Percentiles rank a stretch among this genome's conserved stretches.
Evolutionary conservation across 495 filamentous ascomycete species (phyloP).

Genomic region (Paragyromitra xinjiangensis): DNA sequence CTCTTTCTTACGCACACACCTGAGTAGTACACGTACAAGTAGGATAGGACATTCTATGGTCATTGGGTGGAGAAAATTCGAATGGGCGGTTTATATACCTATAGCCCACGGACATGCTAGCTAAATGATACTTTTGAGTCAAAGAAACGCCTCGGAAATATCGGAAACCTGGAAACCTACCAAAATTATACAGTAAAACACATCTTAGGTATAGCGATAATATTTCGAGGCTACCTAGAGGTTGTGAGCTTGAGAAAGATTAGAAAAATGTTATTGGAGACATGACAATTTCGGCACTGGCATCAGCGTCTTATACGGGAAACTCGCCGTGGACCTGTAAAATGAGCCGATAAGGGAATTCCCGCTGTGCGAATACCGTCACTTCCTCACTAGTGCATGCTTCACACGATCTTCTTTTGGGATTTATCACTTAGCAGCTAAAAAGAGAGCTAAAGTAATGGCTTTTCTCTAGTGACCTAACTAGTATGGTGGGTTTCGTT

Average conservation of each 20-base stretch:
- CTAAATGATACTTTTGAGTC: not conserved
- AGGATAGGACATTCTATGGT: not conserved
- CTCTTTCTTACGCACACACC: not conserved
- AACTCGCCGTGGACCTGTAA: too few species aligned
- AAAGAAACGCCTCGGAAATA: not conserved
- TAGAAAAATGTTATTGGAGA: too few species aligned
- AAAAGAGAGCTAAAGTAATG: not conserved
- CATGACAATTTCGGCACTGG: too few species aligned
- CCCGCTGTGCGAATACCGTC: too few species aligned
- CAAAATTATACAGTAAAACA: not conserved
- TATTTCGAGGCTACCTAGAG: too few species aligned
- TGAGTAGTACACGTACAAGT: not conserved
- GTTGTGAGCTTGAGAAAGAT: too few species aligned
- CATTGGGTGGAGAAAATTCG: not conserved
- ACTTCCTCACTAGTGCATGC: too few species aligned
- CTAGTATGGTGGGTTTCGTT: not conserved
- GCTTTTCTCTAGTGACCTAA: not conserved
- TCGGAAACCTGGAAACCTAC: too few species aligned
- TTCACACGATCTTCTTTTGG: too few species aligned
- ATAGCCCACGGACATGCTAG: not conserved
- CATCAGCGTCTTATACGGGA: too few species aligned
- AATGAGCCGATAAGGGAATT: too few species aligned
- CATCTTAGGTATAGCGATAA: not conserved
- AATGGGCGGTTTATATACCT: not conserved
- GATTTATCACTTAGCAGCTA: not conserved